Conservation (phyloP, 441 rosid species). For the Populus hybrid region DNA sequence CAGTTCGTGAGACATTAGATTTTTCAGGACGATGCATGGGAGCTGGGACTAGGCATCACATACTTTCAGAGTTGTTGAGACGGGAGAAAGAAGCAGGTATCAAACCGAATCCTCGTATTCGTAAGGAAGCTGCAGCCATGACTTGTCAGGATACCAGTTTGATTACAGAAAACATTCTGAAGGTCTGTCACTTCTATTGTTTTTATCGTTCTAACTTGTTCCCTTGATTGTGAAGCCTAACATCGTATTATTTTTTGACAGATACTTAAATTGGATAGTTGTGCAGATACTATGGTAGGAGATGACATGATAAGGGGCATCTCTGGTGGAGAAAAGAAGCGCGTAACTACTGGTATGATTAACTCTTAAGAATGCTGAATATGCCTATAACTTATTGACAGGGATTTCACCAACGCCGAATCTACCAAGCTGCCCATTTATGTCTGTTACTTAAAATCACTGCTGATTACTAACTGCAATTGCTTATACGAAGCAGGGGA, state of each 20-base stretch:
- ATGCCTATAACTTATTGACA: neutral
- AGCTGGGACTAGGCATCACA: conserved; percentile 63
- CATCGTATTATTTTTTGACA: conserved; percentile 8
- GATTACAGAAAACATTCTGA: conserved; percentile 70
- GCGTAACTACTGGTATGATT: conserved; percentile 53
- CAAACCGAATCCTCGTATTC: conserved; percentile 49
- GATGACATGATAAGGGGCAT: conserved; percentile 74
- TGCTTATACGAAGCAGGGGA: conserved; percentile 37
- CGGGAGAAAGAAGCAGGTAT: conserved; percentile 72
- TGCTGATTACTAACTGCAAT: neutral
- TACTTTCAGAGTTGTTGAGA: conserved; percentile 63
- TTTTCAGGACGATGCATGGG: conserved; percentile 80
- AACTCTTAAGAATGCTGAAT: neutral
- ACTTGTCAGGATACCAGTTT: conserved; percentile 70
- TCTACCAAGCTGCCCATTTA: neutral
- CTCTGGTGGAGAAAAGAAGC: conserved; percentile 71
- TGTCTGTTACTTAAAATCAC: too few species aligned
- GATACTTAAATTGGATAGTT: conserved; percentile 61
- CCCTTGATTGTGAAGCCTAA: neutral
- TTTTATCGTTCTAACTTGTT: neutral
- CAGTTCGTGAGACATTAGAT: conserved; percentile 69
- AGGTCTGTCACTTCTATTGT: conserved; percentile 38
- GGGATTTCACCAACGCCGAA: neutral
- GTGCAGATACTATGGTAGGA: conserved; percentile 62
- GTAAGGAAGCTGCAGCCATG: conserved; percentile 20